Percentiles rank a stretch among this genome's conserved stretches.
Conservation (phyloP, 2,329 filamentous ascomycete genomes). For the Pseudopyricularia javanii region DNA sequence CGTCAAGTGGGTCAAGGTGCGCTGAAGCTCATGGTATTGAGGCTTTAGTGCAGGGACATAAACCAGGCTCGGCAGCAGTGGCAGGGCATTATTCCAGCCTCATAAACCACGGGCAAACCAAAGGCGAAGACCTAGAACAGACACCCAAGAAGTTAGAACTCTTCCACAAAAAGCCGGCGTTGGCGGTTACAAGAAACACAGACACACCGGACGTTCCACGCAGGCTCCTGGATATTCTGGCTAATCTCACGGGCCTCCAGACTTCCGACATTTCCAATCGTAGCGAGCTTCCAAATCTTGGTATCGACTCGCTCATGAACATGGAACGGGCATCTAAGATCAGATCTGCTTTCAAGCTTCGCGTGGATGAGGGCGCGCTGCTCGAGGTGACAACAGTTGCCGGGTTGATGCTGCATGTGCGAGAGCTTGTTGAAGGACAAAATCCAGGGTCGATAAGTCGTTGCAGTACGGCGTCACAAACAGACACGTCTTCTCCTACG, state of each 20-base stretch:
- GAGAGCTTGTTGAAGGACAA: background rate
- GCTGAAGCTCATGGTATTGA: background rate
- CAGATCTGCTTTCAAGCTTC: slow-evolving; percentile 21
- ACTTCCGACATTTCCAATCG: slow-evolving; percentile 21
- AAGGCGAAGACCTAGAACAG: background rate
- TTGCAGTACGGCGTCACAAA: background rate
- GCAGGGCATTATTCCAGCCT: background rate
- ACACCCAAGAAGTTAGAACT: background rate
- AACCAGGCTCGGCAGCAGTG: background rate
- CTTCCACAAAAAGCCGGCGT: background rate
- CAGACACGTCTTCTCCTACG: background rate
- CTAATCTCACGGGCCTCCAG: slow-evolving; percentile 21
- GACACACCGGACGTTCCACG: background rate
- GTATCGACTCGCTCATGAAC: slow-evolving; percentile 36
- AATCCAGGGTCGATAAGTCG: background rate
- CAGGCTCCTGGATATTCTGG: slow-evolving; percentile 8
- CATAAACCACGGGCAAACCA: background rate
- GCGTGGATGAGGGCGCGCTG: slow-evolving; percentile 5
- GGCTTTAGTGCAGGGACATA: background rate
- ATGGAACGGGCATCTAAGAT: slow-evolving; percentile 33
- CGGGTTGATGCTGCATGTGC: background rate
- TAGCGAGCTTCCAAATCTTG: slow-evolving; percentile 25
- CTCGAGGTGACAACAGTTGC: background rate
- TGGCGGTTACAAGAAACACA: background rate
- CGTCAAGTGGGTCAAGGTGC: slow-evolving; percentile 11